Percentiles rank a stretch among this genome's conserved stretches.
These are phyloP conservation scores for Gentiana straminea DNA, from an alignment of 257 asterid genomes.

Conservation along the genomic window DNA sequence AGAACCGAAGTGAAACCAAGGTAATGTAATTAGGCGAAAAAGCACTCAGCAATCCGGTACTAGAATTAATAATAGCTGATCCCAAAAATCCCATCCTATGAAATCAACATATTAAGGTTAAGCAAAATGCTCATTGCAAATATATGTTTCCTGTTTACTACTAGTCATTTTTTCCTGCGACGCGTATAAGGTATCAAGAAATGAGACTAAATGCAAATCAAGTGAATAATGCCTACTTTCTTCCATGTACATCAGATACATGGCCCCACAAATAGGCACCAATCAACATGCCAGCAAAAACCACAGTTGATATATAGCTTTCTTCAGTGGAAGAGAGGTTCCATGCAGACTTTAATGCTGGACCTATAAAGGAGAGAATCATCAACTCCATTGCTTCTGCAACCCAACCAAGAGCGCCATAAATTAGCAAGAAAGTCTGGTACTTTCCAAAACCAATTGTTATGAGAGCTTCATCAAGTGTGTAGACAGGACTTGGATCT, in stretches of 20 bases:
- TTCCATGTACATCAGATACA: slow-evolving; percentile 56
- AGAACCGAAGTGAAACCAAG: slow-evolving; percentile 25
- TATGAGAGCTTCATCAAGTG: slow-evolving; percentile 61
- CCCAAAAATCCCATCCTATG: slow-evolving; percentile 59
- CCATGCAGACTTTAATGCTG: slow-evolving; percentile 70
- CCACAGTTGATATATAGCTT: slow-evolving; percentile 56
- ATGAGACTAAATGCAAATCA: no score
- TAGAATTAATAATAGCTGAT: slow-evolving; percentile 39
- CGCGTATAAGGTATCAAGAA: no score
- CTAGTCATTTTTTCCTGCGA: no score
- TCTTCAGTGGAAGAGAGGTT: slow-evolving; percentile 54
- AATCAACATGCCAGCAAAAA: slow-evolving; percentile 63
- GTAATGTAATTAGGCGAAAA: slow-evolving; percentile 42
- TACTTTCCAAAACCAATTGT: slow-evolving; percentile 62
- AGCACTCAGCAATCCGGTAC: slow-evolving; percentile 59
- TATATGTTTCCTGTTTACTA: not conserved
- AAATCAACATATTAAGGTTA: not conserved
- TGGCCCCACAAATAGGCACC: slow-evolving; percentile 70
- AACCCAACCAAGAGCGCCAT: slow-evolving; percentile 66
- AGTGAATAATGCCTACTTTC: slow-evolving; percentile 34
- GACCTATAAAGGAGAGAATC: slow-evolving; percentile 74
- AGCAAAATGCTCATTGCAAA: slow-evolving; percentile 3
- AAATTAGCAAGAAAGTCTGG: slow-evolving; percentile 47
- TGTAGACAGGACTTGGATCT: slow-evolving; percentile 31
- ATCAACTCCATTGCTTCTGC: slow-evolving; percentile 86